Evolutionary conservation across 73 alveolate genomes (phyloP).

Genomic region (Tetrahymena elliotti): DNA sequence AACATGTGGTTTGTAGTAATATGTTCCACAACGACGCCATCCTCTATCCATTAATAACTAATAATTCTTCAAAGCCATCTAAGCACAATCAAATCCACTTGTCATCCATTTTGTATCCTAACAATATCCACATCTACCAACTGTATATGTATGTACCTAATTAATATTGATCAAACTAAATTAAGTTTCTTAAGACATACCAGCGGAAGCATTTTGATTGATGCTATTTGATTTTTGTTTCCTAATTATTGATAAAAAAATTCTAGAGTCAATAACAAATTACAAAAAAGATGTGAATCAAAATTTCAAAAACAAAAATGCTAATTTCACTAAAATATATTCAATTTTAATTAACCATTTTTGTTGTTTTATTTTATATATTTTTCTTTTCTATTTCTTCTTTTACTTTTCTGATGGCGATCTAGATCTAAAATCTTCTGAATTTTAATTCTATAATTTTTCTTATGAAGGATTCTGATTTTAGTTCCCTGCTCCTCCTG

Average conservation of each 20-base stretch:
- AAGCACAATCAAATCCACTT: constrained; percentile 52
- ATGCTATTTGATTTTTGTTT: neutral
- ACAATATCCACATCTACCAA: constrained; percentile 75
- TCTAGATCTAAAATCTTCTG: neutral
- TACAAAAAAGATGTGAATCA: no score
- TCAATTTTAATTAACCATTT: no score
- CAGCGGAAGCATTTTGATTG: neutral
- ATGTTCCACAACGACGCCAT: constrained; percentile 87
- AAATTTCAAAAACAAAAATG: neutral
- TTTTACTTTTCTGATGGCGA: neutral
- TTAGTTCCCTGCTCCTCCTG: neutral
- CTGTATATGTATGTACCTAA: neutral
- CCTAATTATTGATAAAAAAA: neutral
- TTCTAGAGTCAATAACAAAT: neutral
- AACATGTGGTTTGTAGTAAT: constrained; percentile 60
- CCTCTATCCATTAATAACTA: constrained; percentile 80
- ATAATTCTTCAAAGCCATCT: constrained; percentile 60
- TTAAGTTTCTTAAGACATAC: neutral
- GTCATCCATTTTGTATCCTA: constrained; percentile 48
- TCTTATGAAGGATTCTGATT: neutral
- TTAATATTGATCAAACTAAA: neutral
- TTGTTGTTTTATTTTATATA: no score
- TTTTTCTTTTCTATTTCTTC: no score
- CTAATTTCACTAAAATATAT: no score
- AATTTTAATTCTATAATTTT: neutral